phyloP scores from a whole-genome alignment of 805 yeast species.

The Saccharomycopsis babjevae region DNA sequence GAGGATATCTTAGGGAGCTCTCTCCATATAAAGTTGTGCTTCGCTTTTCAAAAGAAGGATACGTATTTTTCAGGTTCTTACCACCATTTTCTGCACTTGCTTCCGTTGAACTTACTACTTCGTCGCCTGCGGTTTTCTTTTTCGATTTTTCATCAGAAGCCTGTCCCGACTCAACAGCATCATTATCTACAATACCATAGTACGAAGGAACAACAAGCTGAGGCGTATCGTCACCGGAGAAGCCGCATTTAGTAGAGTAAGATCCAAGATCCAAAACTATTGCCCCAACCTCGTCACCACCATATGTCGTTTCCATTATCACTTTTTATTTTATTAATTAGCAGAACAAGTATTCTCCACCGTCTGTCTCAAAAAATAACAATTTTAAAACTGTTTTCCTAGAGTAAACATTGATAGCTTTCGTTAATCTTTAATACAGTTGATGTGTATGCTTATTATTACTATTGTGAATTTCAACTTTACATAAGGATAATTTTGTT shows the following conservation, averaged over 20 bases:
- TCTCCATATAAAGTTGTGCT: slow-evolving; percentile 28
- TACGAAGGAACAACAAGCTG: slow-evolving; percentile 62
- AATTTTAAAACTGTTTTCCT: too few relatives aligned
- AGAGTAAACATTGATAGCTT: too few relatives aligned
- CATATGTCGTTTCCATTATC: slow-evolving; percentile 24
- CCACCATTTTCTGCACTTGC: slow-evolving; percentile 12
- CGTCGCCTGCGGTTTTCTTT: background rate
- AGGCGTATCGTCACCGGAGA: slow-evolving; percentile 89
- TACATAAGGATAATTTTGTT: too few relatives aligned
- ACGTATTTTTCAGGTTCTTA: slow-evolving; percentile 7
- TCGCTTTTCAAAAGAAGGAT: slow-evolving; percentile 14
- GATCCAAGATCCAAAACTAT: slow-evolving; percentile 90
- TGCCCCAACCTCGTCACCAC: slow-evolving; percentile 78
- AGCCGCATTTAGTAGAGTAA: slow-evolving; percentile 72
- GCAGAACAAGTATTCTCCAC: background rate
- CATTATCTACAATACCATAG: slow-evolving; percentile 32
- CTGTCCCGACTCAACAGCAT: slow-evolving; percentile 17
- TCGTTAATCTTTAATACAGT: too few relatives aligned
- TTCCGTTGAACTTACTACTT: background rate
- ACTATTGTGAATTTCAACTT: too few relatives aligned
- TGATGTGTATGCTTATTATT: too few relatives aligned
- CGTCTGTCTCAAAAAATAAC: too few relatives aligned
- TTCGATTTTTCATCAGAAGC: slow-evolving; percentile 19
- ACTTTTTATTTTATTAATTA: background rate
- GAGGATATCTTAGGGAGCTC: slow-evolving; percentile 40